A percentile compares a stretch with the other conserved stretches of the same genome.
These are phyloP conservation scores for Dryas drummondii DNA, from an alignment of 306 rosid genomes.

Conservation along the genomic window DNA sequence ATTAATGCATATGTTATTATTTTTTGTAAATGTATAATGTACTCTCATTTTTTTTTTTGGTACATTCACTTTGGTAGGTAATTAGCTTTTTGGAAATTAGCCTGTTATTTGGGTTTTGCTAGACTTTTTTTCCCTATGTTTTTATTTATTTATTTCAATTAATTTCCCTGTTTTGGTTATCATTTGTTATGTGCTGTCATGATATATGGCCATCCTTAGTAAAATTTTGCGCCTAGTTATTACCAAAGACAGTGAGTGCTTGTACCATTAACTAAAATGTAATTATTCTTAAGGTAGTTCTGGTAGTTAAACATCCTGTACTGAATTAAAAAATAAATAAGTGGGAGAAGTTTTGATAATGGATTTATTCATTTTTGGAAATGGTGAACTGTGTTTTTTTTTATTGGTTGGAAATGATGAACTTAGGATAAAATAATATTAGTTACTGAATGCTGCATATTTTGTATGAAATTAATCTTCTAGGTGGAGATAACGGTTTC, in stretches of 20 bases:
- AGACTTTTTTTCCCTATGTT: background rate
- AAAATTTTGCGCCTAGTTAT: background rate
- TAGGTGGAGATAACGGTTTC: slow-evolving; percentile 75
- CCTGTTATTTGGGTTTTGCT: background rate
- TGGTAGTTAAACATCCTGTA: background rate
- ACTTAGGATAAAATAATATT: background rate
- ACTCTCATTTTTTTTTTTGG: background rate
- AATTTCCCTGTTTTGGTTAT: background rate
- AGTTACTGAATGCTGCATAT: background rate
- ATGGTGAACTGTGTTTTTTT: too few species aligned
- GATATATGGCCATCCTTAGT: background rate
- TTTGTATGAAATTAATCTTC: slow-evolving; percentile 1
- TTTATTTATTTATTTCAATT: too few species aligned
- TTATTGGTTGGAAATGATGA: background rate
- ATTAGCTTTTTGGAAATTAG: background rate
- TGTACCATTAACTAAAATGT: background rate
- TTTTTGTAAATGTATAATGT: too few species aligned
- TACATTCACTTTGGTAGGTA: too few species aligned
- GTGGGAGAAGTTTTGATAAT: background rate
- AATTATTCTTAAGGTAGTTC: background rate
- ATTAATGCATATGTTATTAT: too few species aligned
- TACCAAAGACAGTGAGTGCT: background rate
- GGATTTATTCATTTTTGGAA: background rate
- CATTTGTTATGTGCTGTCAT: background rate
- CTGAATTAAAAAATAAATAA: background rate